Conservation (phyloP, 1,284 basidiomycete genomes). For the Rhodotorula sp. region DNA sequence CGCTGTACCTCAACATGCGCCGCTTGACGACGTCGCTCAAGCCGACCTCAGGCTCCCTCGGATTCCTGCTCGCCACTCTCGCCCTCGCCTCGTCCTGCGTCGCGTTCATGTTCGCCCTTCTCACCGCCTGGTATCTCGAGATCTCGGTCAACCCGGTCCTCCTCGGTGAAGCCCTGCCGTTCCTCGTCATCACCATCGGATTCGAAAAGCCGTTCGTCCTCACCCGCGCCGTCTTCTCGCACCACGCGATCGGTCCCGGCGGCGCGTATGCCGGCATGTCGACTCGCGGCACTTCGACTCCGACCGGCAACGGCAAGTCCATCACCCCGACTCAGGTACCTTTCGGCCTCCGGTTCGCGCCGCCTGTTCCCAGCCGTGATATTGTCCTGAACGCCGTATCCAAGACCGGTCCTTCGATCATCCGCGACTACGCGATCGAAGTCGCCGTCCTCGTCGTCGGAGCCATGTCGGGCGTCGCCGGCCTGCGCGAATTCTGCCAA, state of each 20-base stretch:
- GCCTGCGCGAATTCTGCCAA: constrained; percentile 91
- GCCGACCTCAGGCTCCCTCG: constrained; percentile 76
- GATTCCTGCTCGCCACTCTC: constrained; percentile 71
- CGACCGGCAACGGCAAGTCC: constrained; percentile 16
- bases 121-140: constrained; percentile 74
- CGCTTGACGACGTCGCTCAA: constrained; percentile 86
- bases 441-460: constrained; percentile 84
- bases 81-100: constrained; percentile 74
- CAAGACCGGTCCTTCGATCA: constrained; percentile 73
- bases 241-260: constrained; percentile 64
- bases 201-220: constrained; percentile 96
- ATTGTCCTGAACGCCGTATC: constrained; percentile 81
- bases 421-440: constrained; percentile 90
- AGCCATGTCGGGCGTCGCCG: constrained; percentile 81
- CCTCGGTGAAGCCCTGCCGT: constrained; percentile 91
- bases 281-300: constrained; percentile 31
- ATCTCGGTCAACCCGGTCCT: constrained; percentile 91
- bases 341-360: constrained; percentile 53
- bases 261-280: constrained; percentile 28
- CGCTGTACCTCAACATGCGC: constrained; percentile 80
- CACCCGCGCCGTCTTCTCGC: constrained; percentile 83
- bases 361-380: constrained; percentile 67
- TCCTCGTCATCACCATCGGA: constrained; percentile 95
- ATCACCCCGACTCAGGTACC: constrained; percentile 4
- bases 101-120: constrained; percentile 81